Conservation (phyloP, 2,329 filamentous ascomycete species). For the Claviceps digitariae region DNA sequence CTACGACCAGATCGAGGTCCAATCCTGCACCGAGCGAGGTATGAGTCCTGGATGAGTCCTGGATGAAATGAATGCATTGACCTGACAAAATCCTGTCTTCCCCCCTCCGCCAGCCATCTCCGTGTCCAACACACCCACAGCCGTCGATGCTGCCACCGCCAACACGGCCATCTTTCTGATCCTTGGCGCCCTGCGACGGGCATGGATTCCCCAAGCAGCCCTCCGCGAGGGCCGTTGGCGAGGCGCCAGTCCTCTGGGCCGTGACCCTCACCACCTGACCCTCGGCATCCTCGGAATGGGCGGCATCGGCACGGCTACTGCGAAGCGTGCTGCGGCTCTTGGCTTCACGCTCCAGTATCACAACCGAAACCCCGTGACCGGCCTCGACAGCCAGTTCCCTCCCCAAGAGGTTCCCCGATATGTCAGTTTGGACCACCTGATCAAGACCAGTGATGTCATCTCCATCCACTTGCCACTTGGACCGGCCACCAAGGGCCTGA, state of each 20-base stretch:
- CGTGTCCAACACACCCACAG: slow-evolving; percentile 55
- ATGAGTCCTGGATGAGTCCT: neutral
- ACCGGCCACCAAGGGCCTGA: slow-evolving; percentile 36
- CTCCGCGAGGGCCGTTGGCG: slow-evolving; percentile 46
- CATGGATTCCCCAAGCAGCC: slow-evolving; percentile 45
- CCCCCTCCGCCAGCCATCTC: slow-evolving; percentile 24
- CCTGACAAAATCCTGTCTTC: neutral
- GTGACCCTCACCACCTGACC: slow-evolving; percentile 55
- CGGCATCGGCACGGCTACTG: slow-evolving; percentile 38
- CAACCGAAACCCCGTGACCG: slow-evolving; percentile 29
- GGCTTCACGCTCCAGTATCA: slow-evolving; percentile 47
- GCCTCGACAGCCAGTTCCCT: slow-evolving; percentile 27
- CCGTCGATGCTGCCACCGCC: slow-evolving; percentile 57
- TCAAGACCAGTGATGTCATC: slow-evolving; percentile 39
- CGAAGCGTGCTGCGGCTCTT: slow-evolving; percentile 36
- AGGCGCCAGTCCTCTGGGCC: slow-evolving; percentile 38
- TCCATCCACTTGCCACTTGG: slow-evolving; percentile 39
- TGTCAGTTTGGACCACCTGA: slow-evolving; percentile 40
- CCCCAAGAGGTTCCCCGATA: slow-evolving; percentile 13
- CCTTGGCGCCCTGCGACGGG: slow-evolving; percentile 52
- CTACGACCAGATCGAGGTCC: slow-evolving; percentile 57
- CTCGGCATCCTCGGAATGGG: slow-evolving; percentile 47
- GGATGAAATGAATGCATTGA: neutral
- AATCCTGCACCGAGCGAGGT: slow-evolving; percentile 37
- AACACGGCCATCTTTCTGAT: slow-evolving; percentile 60